Evolutionary conservation across 345 rosid species (phyloP).

Genomic region (Euphorbia peplus): DNA sequence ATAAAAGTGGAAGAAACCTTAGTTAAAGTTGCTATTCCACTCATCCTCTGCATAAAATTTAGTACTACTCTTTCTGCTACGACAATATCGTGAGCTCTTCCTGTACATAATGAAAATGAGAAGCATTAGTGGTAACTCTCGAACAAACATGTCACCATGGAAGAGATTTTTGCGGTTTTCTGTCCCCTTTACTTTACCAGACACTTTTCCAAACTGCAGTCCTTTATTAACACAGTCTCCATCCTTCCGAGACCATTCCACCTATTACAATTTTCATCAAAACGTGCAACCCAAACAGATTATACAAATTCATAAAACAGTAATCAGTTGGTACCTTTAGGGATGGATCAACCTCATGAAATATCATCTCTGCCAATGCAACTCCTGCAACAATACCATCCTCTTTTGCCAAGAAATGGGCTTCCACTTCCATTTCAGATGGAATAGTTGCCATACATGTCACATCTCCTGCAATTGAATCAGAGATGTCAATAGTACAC

Average conservation of each 20-base stretch:
- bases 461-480: conserved; percentile 66
- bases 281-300: conserved; percentile 15
- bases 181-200: conserved; percentile 37
- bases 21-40: conserved; percentile 94
- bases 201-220: conserved; percentile 85
- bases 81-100: conserved; percentile 77
- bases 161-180: neutral
- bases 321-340: conserved; percentile 47
- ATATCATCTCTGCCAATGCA: conserved; percentile 78
- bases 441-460: conserved; percentile 95
- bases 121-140: neutral
- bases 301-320: conserved; percentile 10
- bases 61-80: conserved; percentile 89
- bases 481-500: conserved; percentile 9
- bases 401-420: conserved; percentile 86
- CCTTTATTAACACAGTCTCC: conserved; percentile 83
- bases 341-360: conserved; percentile 81
- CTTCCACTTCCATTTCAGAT: conserved; percentile 80
- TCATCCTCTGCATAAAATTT: conserved; percentile 98
- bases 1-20: conserved; percentile 43
- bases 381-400: conserved; percentile 88
- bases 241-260: conserved; percentile 79
- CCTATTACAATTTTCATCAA: conserved; percentile 38
- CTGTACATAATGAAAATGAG: conserved; percentile 31
- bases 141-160: neutral